Evolutionary conservation across 73 alveolate species (phyloP).

Genomic region (Paramecium sexaurelia): DNA sequence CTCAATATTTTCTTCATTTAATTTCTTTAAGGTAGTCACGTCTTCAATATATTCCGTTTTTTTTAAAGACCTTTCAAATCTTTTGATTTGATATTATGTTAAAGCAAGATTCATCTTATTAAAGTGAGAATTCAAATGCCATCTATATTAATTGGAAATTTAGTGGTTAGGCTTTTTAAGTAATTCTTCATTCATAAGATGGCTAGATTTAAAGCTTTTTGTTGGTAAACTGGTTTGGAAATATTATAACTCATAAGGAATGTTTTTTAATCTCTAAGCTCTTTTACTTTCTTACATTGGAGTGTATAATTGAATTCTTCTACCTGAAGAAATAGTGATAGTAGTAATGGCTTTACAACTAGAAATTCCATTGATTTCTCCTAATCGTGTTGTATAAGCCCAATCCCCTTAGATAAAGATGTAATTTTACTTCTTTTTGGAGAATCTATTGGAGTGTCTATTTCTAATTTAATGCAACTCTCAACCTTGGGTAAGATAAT

Average conservation of each 20-base stretch:
- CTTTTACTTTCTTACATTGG: constrained; percentile 36
- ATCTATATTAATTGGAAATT: not conserved
- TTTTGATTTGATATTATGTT: not conserved
- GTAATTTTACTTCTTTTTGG: not conserved
- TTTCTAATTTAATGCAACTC: constrained; percentile 11
- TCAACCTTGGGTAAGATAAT: constrained; percentile 13
- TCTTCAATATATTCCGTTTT: not conserved
- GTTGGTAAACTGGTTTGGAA: constrained; percentile 37
- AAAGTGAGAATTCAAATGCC: not conserved
- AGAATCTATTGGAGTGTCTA: not conserved
- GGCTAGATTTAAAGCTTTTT: constrained; percentile 32
- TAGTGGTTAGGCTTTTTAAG: not conserved
- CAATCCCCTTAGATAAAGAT: not conserved
- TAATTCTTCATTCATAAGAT: constrained; percentile 4
- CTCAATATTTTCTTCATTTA: not conserved
- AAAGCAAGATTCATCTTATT: not conserved
- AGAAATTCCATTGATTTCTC: not conserved
- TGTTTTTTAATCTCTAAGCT: not conserved
- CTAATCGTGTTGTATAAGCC: not conserved
- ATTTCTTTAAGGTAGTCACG: not conserved
- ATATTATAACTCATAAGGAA: constrained; percentile 29
- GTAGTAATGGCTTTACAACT: not conserved
- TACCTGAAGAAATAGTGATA: not conserved
- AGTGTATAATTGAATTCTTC: not conserved
- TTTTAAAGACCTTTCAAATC: not conserved